Percentiles rank a stretch among this genome's conserved stretches.
Conservation (phyloP, 257 asterid species). For the Przewalskia tangutica region DNA sequence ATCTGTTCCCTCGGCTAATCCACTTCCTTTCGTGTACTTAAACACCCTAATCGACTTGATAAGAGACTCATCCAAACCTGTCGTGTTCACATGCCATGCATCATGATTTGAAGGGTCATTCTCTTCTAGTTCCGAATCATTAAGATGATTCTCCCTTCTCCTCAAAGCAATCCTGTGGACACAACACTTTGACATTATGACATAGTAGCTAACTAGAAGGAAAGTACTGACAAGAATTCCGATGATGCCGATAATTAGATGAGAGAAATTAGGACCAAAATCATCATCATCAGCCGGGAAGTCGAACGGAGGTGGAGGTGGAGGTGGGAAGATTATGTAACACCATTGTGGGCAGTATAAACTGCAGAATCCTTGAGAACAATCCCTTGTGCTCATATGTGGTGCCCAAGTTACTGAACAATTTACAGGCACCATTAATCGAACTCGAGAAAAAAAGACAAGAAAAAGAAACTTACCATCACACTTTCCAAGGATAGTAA, state of each 20-base stretch:
- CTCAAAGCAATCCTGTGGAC: conserved; percentile 12
- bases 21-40: conserved; percentile 26
- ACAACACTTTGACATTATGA: conserved; percentile 36
- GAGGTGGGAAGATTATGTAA: conserved; percentile 31
- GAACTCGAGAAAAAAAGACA: neutral
- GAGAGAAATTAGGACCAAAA: conserved; percentile 25
- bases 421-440: conserved; percentile 14
- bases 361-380: conserved; percentile 44
- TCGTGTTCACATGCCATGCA: conserved; percentile 15
- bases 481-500: neutral
- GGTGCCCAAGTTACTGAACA: conserved; percentile 33
- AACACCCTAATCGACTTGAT: conserved; percentile 29
- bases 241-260: conserved; percentile 33
- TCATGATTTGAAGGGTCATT: conserved; percentile 17
- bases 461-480: neutral
- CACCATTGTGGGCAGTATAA: conserved; percentile 52
- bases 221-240: conserved; percentile 36
- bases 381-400: conserved; percentile 34
- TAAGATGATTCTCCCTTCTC: conserved; percentile 6
- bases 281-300: conserved; percentile 17
- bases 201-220: conserved; percentile 40
- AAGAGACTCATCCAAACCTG: conserved; percentile 35
- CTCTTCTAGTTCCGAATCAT: conserved; percentile 9
- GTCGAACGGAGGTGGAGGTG: conserved; percentile 39
- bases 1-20: conserved; percentile 22